phyloP scores from a whole-genome alignment of 2,329 filamentous ascomycete genomes.

The Juglanconis sp. region DNA sequence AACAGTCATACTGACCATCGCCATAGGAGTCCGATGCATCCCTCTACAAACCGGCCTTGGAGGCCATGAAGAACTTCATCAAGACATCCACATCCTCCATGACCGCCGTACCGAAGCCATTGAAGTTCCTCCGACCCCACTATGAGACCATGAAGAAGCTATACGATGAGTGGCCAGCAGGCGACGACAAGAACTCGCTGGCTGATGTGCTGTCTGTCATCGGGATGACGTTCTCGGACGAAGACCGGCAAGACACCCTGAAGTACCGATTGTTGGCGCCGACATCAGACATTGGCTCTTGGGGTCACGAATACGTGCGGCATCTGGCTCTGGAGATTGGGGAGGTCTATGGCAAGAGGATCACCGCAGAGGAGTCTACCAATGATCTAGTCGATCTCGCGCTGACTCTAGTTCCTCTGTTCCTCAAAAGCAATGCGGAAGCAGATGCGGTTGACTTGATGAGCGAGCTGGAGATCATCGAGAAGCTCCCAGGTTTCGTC shows the following conservation, averaged over 20 bases:
- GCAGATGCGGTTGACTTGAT: conserved; percentile 96
- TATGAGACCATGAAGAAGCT: conserved; percentile 85
- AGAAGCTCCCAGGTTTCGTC: conserved; percentile 81
- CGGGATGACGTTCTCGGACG: conserved; percentile 98
- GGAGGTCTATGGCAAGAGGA: conserved; percentile 83
- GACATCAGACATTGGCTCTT: conserved; percentile 88
- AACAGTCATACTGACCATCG: conserved; percentile 19
- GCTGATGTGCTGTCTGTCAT: conserved; percentile 96
- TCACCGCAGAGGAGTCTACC: conserved; percentile 79
- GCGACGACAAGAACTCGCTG: conserved; percentile 82
- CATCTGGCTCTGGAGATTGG: conserved; percentile 95
- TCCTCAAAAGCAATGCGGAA: conserved; percentile 95
- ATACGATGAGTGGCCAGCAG: conserved; percentile 84
- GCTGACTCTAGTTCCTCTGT: conserved; percentile 82
- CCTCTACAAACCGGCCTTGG: conserved; percentile 87
- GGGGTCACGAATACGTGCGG: conserved; percentile 97
- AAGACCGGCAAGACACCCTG: conserved; percentile 91
- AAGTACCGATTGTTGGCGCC: conserved; percentile 91
- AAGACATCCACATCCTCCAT: conserved; percentile 99
- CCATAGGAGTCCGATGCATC: conserved; percentile 76
- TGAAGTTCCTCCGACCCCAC: conserved; percentile 96
- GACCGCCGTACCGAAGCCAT: conserved; percentile 96
- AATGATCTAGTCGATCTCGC: conserved; percentile 85
- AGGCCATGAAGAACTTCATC: conserved; percentile 97
- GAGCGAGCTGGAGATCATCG: conserved; percentile 96